Evolutionary conservation across 1,284 basidiomycete genomes (phyloP).

Genomic region (Puccinia polysora): DNA sequence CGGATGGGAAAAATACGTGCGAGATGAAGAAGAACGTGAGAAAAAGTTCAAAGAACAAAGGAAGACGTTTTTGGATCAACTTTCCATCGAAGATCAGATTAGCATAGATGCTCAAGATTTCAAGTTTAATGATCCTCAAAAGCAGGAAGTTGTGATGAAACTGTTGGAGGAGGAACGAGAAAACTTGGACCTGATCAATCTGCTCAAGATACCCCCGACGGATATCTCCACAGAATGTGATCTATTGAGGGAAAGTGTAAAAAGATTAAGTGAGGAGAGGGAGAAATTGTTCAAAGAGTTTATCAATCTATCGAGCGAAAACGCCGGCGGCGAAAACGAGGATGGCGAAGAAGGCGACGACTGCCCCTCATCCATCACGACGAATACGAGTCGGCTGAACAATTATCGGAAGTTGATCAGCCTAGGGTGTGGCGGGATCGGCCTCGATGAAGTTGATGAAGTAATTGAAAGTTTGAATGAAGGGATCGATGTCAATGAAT

Average conservation of each 20-base stretch:
- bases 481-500: slow-evolving; percentile 29
- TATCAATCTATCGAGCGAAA: slow-evolving; percentile 75
- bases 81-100: slow-evolving; percentile 31
- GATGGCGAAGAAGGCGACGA: slow-evolving; percentile 44
- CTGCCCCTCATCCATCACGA: slow-evolving; percentile 54
- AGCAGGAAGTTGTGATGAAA: slow-evolving; percentile 26
- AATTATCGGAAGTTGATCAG: slow-evolving; percentile 81
- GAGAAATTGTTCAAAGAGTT: slow-evolving; percentile 67
- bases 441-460: slow-evolving; percentile 73
- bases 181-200: slow-evolving; percentile 52
- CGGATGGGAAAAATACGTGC: slow-evolving; percentile 90
- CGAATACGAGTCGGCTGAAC: slow-evolving; percentile 77
- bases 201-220: slow-evolving; percentile 48
- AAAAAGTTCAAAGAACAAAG: slow-evolving; percentile 54
- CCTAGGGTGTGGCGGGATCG: slow-evolving; percentile 81
- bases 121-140: slow-evolving; percentile 23
- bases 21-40: slow-evolving; percentile 74
- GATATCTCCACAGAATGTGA: slow-evolving; percentile 60
- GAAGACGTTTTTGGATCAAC: slow-evolving; percentile 5
- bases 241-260: slow-evolving; percentile 63
- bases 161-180: slow-evolving; percentile 47
- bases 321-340: slow-evolving; percentile 51
- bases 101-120: slow-evolving; percentile 6
- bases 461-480: slow-evolving; percentile 59
- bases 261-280: slow-evolving; percentile 64